Evolutionary conservation across 2,329 filamentous ascomycete genomes (phyloP).

Genomic region (Sporothrix pseudoabietina): DNA sequence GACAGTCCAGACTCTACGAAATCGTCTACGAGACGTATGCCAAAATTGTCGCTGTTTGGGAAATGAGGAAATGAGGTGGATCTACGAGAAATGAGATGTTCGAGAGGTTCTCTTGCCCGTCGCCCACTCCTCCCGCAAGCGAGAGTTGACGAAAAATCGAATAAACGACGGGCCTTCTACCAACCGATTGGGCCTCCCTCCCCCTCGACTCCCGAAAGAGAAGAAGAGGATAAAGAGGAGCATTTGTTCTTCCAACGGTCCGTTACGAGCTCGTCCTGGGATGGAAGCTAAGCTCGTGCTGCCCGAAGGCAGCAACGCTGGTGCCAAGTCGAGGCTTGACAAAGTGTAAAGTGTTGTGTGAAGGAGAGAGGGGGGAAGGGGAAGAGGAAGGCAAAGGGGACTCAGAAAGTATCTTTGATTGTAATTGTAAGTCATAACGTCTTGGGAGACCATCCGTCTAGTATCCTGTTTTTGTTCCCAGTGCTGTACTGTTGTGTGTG

Average conservation of each 20-base stretch:
- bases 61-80: background rate
- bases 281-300: constrained; percentile 69
- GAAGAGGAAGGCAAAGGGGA: background rate
- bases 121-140: constrained; percentile 41
- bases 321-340: constrained; percentile 38
- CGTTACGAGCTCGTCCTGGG: constrained; percentile 74
- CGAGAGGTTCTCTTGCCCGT: constrained; percentile 49
- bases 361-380: background rate
- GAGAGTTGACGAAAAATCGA: constrained; percentile 39
- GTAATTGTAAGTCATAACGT: constrained; percentile 23
- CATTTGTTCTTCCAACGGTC: constrained; percentile 72
- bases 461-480: background rate
- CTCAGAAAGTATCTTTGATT: constrained; percentile 27
- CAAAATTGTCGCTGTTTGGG: background rate
- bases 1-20: background rate
- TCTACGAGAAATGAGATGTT: constrained; percentile 32
- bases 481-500: background rate
- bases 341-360: background rate
- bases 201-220: background rate
- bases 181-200: constrained; percentile 37
- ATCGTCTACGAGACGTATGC: background rate
- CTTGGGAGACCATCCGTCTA: constrained; percentile 16
- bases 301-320: constrained; percentile 75
- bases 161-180: constrained; percentile 45
- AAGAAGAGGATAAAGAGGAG: constrained; percentile 26